A percentile compares a stretch with the other conserved stretches of the same genome.
Conservation (phyloP, 2,329 filamentous ascomycete genomes). For the Sclerotinia spermophila region DNA sequence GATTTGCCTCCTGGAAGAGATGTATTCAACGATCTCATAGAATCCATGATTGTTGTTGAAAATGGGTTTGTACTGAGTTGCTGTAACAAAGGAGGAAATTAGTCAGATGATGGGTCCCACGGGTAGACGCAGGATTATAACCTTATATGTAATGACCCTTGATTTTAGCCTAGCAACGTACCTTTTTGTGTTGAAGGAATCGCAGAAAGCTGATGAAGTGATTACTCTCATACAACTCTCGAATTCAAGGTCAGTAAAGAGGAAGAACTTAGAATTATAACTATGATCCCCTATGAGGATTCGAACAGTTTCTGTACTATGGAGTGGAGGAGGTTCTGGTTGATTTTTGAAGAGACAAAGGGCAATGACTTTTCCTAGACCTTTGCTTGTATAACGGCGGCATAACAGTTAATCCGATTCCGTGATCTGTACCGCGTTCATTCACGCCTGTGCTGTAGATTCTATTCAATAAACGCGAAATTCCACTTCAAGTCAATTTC, state of each 20-base stretch:
- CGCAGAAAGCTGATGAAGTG: neutral
- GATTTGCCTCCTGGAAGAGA: constrained; percentile 52
- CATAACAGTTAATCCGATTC: constrained; percentile 11
- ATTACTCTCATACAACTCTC: neutral
- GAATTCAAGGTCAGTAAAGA: neutral
- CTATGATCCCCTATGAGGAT: neutral
- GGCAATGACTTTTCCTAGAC: neutral
- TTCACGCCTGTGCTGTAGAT: constrained; percentile 11
- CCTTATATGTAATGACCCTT: neutral
- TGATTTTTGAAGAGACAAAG: constrained; percentile 10
- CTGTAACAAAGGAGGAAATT: constrained; percentile 15
- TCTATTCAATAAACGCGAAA: constrained; percentile 17
- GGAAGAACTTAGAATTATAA: neutral
- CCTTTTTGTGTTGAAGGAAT: neutral
- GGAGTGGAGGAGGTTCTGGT: neutral
- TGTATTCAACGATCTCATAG: constrained; percentile 60
- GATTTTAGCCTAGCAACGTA: constrained; percentile 10
- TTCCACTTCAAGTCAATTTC: constrained; percentile 11
- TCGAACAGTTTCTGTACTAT: neutral
- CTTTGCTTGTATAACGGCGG: neutral
- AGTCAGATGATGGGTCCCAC: constrained; percentile 11
- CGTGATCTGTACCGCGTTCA: constrained; percentile 8
- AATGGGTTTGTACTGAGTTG: constrained; percentile 11
- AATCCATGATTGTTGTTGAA: constrained; percentile 49
- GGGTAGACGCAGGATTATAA: constrained; percentile 8